Evolutionary conservation across 2,329 filamentous ascomycete species (phyloP).

Genomic region (Metarhizium anisopliae): DNA sequence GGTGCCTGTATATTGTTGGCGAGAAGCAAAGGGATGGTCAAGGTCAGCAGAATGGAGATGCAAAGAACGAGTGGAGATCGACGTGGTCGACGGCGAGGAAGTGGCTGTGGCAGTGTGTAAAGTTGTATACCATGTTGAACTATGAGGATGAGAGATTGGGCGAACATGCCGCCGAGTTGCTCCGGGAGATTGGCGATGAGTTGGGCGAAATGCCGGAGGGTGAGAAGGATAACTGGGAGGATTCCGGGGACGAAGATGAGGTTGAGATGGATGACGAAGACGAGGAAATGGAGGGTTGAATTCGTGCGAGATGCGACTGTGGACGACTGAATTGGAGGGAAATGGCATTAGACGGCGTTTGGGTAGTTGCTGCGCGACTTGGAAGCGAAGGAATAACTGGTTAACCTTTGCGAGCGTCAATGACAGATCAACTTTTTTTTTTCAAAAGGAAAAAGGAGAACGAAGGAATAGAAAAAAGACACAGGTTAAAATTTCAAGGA

Average conservation of each 20-base stretch:
- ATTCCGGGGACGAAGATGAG: slow-evolving; percentile 41
- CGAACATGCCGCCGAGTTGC: slow-evolving; percentile 65
- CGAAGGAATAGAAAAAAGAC: too few relatives aligned
- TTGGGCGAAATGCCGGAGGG: slow-evolving; percentile 51
- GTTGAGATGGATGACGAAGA: slow-evolving; percentile 44
- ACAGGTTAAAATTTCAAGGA: not conserved
- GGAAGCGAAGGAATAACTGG: not conserved
- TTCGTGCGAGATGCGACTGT: not conserved
- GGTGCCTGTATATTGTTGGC: slow-evolving; percentile 75
- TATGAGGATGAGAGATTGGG: slow-evolving; percentile 79
- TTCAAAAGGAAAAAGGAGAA: too few relatives aligned
- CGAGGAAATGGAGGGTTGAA: slow-evolving; percentile 43
- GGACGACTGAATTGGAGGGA: not conserved
- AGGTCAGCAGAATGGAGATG: slow-evolving; percentile 20
- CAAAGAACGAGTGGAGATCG: slow-evolving; percentile 45
- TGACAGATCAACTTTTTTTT: too few relatives aligned
- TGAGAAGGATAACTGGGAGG: slow-evolving; percentile 41
- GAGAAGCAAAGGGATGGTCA: slow-evolving; percentile 47
- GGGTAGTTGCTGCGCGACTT: not conserved
- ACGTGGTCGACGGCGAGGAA: slow-evolving; percentile 67
- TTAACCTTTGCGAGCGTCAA: not conserved
- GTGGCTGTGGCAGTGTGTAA: slow-evolving; percentile 75
- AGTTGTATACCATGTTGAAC: slow-evolving; percentile 67
- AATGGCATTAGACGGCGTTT: slow-evolving; percentile 14
- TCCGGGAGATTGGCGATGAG: slow-evolving; percentile 53